Conservation (phyloP, 106 monocot species). For the Platanthera zijinensis region DNA sequence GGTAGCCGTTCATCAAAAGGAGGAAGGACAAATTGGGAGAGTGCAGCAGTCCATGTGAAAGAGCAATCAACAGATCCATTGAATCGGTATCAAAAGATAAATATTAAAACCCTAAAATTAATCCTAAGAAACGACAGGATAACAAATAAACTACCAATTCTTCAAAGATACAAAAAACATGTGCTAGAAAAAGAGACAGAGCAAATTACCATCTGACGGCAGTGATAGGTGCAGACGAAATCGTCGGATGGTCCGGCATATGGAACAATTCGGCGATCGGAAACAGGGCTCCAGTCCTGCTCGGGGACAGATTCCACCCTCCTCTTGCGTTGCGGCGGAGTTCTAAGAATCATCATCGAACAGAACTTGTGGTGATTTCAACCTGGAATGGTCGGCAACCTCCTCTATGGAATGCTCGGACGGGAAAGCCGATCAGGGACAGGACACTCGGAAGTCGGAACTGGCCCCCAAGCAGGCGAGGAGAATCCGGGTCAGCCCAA, state of each 20-base stretch:
- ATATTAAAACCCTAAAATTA: constrained; percentile 1
- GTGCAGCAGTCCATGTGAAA: too few relatives aligned
- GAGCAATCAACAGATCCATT: too few relatives aligned
- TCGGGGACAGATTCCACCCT: constrained; percentile 15
- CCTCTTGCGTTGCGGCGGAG: constrained; percentile 48
- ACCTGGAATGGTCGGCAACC: neutral
- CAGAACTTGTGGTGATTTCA: neutral
- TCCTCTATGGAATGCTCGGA: too few relatives aligned
- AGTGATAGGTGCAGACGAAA: constrained; percentile 86
- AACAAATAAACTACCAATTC: neutral
- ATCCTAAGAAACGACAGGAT: neutral
- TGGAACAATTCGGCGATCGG: constrained; percentile 73
- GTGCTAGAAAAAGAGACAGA: neutral
- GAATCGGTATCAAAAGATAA: neutral
- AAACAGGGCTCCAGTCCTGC: constrained; percentile 36
- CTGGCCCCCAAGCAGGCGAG: too few relatives aligned
- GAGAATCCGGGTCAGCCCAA: too few relatives aligned
- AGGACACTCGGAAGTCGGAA: too few relatives aligned
- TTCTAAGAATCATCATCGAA: constrained; percentile 45
- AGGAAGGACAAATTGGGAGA: too few relatives aligned
- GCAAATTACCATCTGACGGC: constrained; percentile 82
- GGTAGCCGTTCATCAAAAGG: too few relatives aligned
- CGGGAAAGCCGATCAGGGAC: too few relatives aligned
- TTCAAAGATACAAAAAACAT: neutral
- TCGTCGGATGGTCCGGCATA: constrained; percentile 39